These are phyloP conservation scores for Suillus paluster DNA, from an alignment of 768 basidiomycete species.

Conservation along the genomic window DNA sequence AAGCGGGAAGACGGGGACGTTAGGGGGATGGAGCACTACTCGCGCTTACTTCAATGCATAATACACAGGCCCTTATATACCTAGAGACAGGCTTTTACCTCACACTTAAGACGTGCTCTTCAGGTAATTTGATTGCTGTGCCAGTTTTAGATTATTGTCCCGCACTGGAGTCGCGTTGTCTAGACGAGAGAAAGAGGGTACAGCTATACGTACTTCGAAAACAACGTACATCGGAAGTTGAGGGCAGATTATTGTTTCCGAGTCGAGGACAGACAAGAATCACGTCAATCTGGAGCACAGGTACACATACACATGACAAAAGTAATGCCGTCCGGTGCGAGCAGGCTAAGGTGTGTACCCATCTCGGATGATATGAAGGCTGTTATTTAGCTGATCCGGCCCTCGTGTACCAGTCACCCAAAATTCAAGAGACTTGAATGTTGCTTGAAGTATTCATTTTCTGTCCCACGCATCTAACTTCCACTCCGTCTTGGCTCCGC, in stretches of 20 bases:
- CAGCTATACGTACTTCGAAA: slow-evolving; percentile 12
- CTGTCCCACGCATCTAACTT: slow-evolving; percentile 2
- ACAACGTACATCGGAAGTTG: slow-evolving; percentile 17
- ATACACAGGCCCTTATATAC: slow-evolving; percentile 31
- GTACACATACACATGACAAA: slow-evolving; percentile 7
- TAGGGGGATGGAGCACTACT: slow-evolving; percentile 2
- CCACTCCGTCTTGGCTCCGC: not conserved
- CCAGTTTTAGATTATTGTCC: slow-evolving; percentile 27
- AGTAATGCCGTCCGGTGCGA: not conserved
- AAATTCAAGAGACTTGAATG: not conserved
- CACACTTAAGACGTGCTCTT: slow-evolving; percentile 22
- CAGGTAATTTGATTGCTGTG: slow-evolving; percentile 27
- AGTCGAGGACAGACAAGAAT: slow-evolving; percentile 20
- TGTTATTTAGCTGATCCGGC: not conserved
- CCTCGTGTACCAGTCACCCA: not conserved
- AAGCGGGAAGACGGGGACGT: slow-evolving; percentile 1
- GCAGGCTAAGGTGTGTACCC: not conserved
- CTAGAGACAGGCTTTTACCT: slow-evolving; percentile 29
- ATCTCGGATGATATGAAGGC: not conserved
- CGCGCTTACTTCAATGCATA: not conserved
- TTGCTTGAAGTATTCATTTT: not conserved
- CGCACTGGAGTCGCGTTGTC: slow-evolving; percentile 34
- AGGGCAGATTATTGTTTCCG: slow-evolving; percentile 24
- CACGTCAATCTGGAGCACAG: slow-evolving; percentile 13
- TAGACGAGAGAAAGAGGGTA: slow-evolving; percentile 25